Evolutionary conservation across 2,329 filamentous ascomycete genomes (phyloP), one percentile per base, ranked within the genome.

Genomic region (Trichoderma koningiopsis): DNA sequence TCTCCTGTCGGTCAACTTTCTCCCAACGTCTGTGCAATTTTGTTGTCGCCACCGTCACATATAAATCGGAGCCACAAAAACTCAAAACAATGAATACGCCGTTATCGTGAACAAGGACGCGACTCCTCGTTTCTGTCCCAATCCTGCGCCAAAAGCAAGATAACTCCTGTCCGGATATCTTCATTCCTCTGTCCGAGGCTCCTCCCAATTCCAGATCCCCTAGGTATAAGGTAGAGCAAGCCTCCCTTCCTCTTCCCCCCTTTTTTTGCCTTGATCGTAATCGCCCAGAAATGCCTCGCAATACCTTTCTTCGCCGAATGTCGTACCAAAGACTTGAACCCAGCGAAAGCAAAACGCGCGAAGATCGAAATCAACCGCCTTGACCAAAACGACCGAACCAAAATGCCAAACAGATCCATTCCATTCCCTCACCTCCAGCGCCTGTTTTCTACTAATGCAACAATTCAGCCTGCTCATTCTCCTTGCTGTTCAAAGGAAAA

Each of bases 391-490:
- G 67, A 74, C 70, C 70, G 60, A 72, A 70, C 60, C 71, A 71
- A 72, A 68, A 65, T 72, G 69, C 64, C 70, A 71, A 49, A 73
- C 75, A 70, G 67, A 71, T 70, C 71, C 70, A 72, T 65, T 73
- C 62, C 62, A 37, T 67, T 58, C 29, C 63, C 55, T 71, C 68
- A 71, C 72, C 75, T 71, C 68, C 75, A 72, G 75, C 74, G 75
- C 75, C 75, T 71, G 68, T 61, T 47, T 70, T 68, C 65, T 72
- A 72, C 70, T 71, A 68, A 76, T 76, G 73, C 74, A 76, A 72
- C 68, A 69, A 60, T 57, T 63, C 60, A 59, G 58, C 64, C 27
- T 29, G 59, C 27, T 61, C 35, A 47, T 47, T 16, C 52, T 31
- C 58, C 29, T 19, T 68, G 63, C 49, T 47, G 58, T 35, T 55